phyloP scores from a whole-genome alignment of 352 stramenopile species.

The Phytophthora sojae region DNA sequence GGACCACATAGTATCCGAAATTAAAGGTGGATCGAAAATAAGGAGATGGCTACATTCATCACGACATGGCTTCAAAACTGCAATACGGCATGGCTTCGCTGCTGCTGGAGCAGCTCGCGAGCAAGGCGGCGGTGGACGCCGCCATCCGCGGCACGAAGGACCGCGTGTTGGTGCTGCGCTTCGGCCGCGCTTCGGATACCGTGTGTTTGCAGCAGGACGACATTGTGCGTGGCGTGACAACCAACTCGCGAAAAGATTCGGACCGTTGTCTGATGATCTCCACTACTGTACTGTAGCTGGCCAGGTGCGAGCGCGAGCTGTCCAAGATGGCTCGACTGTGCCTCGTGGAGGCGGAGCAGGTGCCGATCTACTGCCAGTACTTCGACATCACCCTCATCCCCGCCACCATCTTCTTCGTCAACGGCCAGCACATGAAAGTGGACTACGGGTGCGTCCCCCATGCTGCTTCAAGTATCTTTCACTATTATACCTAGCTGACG shows the following conservation, averaged over 20 bases:
- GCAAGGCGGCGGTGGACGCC: constrained; percentile 76
- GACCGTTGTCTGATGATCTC: background rate
- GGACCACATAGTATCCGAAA: background rate
- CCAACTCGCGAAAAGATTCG: constrained; percentile 2
- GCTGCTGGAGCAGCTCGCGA: constrained; percentile 69
- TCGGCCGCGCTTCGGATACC: constrained; percentile 67
- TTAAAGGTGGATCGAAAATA: background rate
- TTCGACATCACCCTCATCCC: constrained; percentile 91
- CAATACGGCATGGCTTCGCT: constrained; percentile 65
- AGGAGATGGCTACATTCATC: background rate
- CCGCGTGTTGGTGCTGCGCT: constrained; percentile 86
- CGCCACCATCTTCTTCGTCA: constrained; percentile 90
- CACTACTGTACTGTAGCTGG: constrained; percentile 51
- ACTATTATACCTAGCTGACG: background rate
- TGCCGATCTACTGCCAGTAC: constrained; percentile 89
- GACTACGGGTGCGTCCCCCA: constrained; percentile 76
- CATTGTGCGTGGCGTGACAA: constrained; percentile 52
- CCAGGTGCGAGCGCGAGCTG: constrained; percentile 78
- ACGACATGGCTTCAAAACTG: background rate
- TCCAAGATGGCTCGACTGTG: constrained; percentile 83
- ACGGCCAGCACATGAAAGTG: constrained; percentile 91
- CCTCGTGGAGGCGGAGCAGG: constrained; percentile 72
- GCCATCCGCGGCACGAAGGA: constrained; percentile 83
- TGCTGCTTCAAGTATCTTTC: background rate
- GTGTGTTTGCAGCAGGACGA: constrained; percentile 89